Evolutionary conservation across 345 rosid genomes (phyloP).

Genomic region (Euphorbia peplus): DNA sequence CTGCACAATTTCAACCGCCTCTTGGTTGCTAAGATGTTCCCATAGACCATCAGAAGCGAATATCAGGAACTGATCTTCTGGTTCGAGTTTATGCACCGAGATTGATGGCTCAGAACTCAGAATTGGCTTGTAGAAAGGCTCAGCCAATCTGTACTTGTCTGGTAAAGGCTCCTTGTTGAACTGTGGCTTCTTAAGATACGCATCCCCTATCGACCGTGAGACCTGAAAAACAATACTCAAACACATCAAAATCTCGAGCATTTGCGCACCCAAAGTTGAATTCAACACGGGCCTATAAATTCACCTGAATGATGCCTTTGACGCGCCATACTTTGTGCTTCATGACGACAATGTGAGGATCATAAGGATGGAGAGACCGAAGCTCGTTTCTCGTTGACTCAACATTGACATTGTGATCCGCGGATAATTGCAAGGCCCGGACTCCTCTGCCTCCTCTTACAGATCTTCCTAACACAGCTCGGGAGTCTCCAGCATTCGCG

Average conservation of each 20-base stretch:
- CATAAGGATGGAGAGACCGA: slow-evolving; percentile 59
- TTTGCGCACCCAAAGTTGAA: background rate
- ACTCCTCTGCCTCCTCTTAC: slow-evolving; percentile 37
- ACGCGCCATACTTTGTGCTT: slow-evolving; percentile 79
- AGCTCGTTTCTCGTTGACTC: slow-evolving; percentile 67
- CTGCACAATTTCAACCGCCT: slow-evolving; percentile 60
- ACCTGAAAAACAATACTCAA: slow-evolving; percentile 36
- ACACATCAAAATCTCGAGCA: background rate
- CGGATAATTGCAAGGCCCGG: slow-evolving; percentile 57
- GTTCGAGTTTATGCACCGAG: slow-evolving; percentile 43
- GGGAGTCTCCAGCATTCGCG: slow-evolving; percentile 78
- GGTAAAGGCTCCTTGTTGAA: slow-evolving; percentile 76
- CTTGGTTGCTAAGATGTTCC: slow-evolving; percentile 78
- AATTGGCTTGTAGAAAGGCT: slow-evolving; percentile 60
- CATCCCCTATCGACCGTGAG: slow-evolving; percentile 83
- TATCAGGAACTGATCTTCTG: slow-evolving; percentile 66
- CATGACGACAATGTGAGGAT: slow-evolving; percentile 53
- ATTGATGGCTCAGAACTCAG: slow-evolving; percentile 65
- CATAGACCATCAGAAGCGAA: slow-evolving; percentile 91
- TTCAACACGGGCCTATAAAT: no score
- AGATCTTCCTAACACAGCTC: slow-evolving; percentile 63
- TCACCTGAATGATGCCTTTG: slow-evolving; percentile 81
- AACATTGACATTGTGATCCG: slow-evolving; percentile 68
- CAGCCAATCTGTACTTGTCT: slow-evolving; percentile 49
- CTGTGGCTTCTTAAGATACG: slow-evolving; percentile 68